Evolutionary conservation across 1,284 basidiomycete species (phyloP), one percentile per base, ranked within the genome.

Genomic region (Heliocybe sulcata): DNA sequence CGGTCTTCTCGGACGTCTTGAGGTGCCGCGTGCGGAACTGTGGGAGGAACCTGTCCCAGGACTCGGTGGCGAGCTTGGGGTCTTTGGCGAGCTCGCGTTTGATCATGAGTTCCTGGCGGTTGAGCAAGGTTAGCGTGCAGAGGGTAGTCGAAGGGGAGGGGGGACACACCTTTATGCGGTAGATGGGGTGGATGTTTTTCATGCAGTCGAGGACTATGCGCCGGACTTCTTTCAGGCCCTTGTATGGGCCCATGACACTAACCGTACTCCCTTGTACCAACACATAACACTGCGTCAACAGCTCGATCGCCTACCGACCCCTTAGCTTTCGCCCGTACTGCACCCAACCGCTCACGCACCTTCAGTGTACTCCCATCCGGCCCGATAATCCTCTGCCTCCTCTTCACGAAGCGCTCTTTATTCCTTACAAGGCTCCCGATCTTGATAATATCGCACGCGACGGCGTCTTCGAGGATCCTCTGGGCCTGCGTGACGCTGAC

Each of bases 121-220:
- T 42, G 45, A 54, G n/a, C 51, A 45, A 51, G 1, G 42, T 19
- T 16, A 25, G 23, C 35, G 57, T 56, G 35, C 35, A 50, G 54
- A 55, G 20, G 50, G 29, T n/a, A 22, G 33, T 31, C 56, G 58
- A 49, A 26, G 23, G 48, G 31, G 45, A 26, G 42, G 20, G 51
- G 48, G 35, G 35, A 61, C 72, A 25, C 35, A 90, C 92, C 72
- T 99, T 99, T 74, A 99, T 99, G 61, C 95, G 88, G 69, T 99
- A 99, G 67, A 99, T 99, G 2, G 97, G 97, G 67, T 99, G 97
- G 53, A 99, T 90, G 67, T 99, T 99, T 74, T 92, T 96, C 93
- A 99, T 97, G 75, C 97, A 99, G 69, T 99, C 97, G 52, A 98
- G 72, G 26, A 99, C 84, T 62, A 99, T 98, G 57, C 95, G 72